Conservation (phyloP, 176 grass and related monocot species). For the Chloris gayana region DNA sequence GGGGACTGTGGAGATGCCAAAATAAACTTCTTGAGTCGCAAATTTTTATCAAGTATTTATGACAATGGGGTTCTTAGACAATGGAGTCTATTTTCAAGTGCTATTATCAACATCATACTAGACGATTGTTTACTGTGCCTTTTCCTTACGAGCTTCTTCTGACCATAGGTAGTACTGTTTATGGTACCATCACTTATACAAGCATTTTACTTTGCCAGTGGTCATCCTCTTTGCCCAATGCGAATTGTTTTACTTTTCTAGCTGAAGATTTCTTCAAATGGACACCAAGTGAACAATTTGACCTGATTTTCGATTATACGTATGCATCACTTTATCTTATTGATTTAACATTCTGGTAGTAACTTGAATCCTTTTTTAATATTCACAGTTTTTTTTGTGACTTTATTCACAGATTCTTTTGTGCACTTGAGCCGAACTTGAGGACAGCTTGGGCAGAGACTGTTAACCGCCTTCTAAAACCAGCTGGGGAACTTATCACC, state of each 20-base stretch:
- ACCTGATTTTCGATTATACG: conserved; percentile 83
- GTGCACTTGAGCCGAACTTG: conserved; percentile 76
- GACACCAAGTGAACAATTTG: conserved; percentile 64
- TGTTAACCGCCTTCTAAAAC: conserved; percentile 73
- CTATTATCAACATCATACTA: neutral
- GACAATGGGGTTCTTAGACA: neutral
- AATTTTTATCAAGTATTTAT: neutral
- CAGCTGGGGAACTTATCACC: conserved; percentile 84
- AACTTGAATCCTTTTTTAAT: conserved; percentile 20
- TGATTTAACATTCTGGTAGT: neutral
- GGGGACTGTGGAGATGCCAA: neutral
- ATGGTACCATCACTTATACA: neutral
- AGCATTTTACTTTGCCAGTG: conserved; percentile 38
- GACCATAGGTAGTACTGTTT: neutral
- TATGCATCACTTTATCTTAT: conserved; percentile 39
- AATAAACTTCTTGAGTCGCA: neutral
- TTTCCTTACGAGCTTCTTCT: neutral
- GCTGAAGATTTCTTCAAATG: conserved; percentile 69
- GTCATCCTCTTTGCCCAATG: conserved; percentile 70
- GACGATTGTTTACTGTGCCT: neutral
- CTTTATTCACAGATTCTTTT: conserved; percentile 81
- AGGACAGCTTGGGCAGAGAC: conserved; percentile 76
- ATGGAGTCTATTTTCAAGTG: neutral
- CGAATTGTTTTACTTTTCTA: conserved; percentile 60
- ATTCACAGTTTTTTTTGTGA: conserved; percentile 85